A percentile compares a stretch with the other conserved stretches of the same genome.
Evolutionary conservation across 2,329 filamentous ascomycete species (phyloP).

Genomic region (Penicillium corylophilum): DNA sequence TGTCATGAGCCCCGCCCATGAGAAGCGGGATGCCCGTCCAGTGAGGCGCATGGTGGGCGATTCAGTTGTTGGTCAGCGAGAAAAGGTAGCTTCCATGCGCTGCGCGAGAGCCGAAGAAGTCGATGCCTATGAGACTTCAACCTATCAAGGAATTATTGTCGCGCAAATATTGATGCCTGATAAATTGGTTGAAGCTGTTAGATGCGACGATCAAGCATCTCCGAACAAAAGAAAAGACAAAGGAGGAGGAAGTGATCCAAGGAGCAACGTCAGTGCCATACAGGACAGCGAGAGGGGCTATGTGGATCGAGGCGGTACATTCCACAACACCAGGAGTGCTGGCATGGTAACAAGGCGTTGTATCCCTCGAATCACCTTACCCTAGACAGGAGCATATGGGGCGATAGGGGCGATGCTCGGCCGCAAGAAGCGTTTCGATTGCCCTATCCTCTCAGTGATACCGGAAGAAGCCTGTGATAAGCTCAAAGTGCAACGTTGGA

Average conservation of each 20-base stretch:
- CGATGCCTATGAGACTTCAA: background rate
- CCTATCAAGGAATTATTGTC: background rate
- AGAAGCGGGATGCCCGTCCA: slow-evolving; percentile 7
- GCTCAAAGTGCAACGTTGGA: slow-evolving; percentile 13
- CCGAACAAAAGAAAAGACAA: background rate
- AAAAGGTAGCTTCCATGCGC: background rate
- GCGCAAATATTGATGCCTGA: background rate
- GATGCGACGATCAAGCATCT: background rate
- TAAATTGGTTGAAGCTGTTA: background rate
- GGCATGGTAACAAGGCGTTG: slow-evolving; percentile 27
- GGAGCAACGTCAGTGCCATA: slow-evolving; percentile 3
- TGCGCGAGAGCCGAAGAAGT: background rate
- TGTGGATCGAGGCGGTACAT: slow-evolving; percentile 17
- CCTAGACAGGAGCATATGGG: slow-evolving; percentile 6
- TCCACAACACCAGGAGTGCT: slow-evolving; percentile 21
- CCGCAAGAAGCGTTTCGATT: slow-evolving; percentile 11
- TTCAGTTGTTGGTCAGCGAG: background rate
- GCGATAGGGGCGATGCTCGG: background rate
- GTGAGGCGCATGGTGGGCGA: slow-evolving; percentile 12
- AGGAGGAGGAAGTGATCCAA: background rate
- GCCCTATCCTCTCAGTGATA: background rate
- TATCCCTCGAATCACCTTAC: slow-evolving; percentile 17
- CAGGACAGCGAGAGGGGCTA: slow-evolving; percentile 1
- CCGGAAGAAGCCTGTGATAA: background rate
- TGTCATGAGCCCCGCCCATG: slow-evolving; percentile 19